Conservation (phyloP, 2,329 filamentous ascomycete species). For the Aspergillus latus region DNA sequence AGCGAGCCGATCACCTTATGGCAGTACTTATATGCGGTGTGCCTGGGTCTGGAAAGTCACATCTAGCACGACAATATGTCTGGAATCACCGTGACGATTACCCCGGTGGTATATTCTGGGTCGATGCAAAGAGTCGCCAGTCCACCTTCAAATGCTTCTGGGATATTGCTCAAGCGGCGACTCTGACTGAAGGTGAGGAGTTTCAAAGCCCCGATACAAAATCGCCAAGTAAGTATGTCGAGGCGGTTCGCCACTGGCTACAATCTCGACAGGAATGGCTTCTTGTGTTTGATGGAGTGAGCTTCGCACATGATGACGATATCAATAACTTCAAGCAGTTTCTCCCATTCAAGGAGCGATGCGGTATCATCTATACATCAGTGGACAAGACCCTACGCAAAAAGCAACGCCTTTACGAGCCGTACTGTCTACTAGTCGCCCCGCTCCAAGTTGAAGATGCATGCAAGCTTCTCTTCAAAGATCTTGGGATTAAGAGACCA, state of each 20-base stretch:
- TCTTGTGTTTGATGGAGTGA: slow-evolving; percentile 66
- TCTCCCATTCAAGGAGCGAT: slow-evolving; percentile 63
- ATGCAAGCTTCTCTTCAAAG: slow-evolving; percentile 60
- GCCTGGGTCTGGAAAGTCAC: slow-evolving; percentile 68
- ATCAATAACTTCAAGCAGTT: slow-evolving; percentile 55
- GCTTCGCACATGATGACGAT: slow-evolving; percentile 58
- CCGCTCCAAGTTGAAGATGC: slow-evolving; percentile 59
- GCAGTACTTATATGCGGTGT: slow-evolving; percentile 65
- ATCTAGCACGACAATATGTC: slow-evolving; percentile 67
- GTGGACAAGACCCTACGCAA: slow-evolving; percentile 59
- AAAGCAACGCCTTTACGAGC: slow-evolving; percentile 60
- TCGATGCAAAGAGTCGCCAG: slow-evolving; percentile 60
- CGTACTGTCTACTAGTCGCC: slow-evolving; percentile 58
- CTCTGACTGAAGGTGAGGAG: slow-evolving; percentile 47
- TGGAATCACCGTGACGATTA: slow-evolving; percentile 61
- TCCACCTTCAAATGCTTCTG: slow-evolving; percentile 64
- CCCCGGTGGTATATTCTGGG: slow-evolving; percentile 68
- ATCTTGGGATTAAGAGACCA: slow-evolving; percentile 60
- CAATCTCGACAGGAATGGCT: slow-evolving; percentile 64
- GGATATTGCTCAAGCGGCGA: slow-evolving; percentile 62
- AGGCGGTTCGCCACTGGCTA: slow-evolving; percentile 62
- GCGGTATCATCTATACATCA: slow-evolving; percentile 68
- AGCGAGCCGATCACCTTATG: slow-evolving; percentile 58
- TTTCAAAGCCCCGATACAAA: slow-evolving; percentile 38
- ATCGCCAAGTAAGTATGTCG: slow-evolving; percentile 53